These are phyloP conservation scores for Talaromyces sp. DNA, from an alignment of 2,329 filamentous ascomycete species.

Conservation along the genomic window DNA sequence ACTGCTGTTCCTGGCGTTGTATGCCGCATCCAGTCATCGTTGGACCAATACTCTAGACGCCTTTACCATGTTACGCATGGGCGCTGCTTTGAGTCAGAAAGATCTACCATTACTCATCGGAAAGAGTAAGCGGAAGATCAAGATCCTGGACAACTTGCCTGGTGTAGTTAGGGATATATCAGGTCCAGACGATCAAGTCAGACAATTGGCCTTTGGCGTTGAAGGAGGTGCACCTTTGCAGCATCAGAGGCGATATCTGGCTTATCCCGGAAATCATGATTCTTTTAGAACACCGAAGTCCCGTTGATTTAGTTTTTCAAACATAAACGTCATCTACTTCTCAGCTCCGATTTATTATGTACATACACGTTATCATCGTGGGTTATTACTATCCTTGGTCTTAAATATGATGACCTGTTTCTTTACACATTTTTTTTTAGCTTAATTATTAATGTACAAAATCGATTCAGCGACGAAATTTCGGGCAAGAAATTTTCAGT, in stretches of 20 bases:
- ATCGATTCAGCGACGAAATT: too few species aligned
- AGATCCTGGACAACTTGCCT: slow-evolving; percentile 1
- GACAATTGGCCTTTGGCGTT: slow-evolving; percentile 12
- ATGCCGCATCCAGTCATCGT: neutral
- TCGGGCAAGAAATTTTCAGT: neutral
- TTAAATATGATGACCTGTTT: neutral
- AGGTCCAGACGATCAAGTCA: slow-evolving; percentile 5
- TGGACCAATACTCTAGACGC: slow-evolving; percentile 13
- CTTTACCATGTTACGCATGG: slow-evolving; percentile 16
- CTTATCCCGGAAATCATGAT: slow-evolving; percentile 15
- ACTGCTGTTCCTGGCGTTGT: slow-evolving; percentile 10
- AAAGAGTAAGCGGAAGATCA: neutral
- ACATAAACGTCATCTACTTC: neutral
- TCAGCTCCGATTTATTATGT: neutral
- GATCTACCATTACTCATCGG: slow-evolving; percentile 12
- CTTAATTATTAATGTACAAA: neutral
- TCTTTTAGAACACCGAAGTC: neutral
- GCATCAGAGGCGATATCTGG: neutral
- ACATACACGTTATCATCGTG: neutral
- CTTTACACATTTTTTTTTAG: neutral
- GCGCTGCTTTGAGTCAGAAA: slow-evolving; percentile 7
- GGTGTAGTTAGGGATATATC: slow-evolving; percentile 16
- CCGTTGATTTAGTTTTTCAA: neutral
- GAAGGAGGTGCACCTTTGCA: slow-evolving; percentile 8
- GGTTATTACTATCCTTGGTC: neutral